Evolutionary conservation across 2,329 filamentous ascomycete species (phyloP).

Genomic region (Emergomyces orientalis): DNA sequence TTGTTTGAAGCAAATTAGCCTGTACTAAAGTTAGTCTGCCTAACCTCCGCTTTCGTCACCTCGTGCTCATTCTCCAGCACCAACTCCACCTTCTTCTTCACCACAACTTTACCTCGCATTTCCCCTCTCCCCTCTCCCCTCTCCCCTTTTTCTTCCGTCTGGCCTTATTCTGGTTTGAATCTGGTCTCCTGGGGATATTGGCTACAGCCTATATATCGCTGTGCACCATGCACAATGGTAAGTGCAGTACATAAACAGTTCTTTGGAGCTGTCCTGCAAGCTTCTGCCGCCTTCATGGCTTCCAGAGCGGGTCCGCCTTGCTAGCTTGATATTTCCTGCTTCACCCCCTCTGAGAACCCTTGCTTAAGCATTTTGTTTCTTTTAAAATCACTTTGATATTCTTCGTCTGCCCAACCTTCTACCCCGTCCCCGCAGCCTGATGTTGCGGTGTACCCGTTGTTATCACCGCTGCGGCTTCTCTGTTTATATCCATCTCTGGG

Average conservation of each 20-base stretch:
- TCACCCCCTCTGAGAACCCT: not conserved
- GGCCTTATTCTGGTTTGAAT: not conserved
- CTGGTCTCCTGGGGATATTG: slow-evolving; percentile 9
- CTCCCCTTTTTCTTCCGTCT: slow-evolving; percentile 3
- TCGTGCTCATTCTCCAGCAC: not conserved
- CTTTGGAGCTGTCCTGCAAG: not conserved
- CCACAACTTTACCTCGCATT: not conserved
- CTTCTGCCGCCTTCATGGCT: not conserved
- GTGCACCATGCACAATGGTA: slow-evolving; percentile 30
- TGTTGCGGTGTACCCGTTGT: not conserved
- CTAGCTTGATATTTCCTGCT: not conserved
- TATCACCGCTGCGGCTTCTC: not conserved
- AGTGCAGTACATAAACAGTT: slow-evolving; percentile 11
- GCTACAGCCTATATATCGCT: slow-evolving; percentile 22
- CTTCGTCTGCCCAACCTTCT: not conserved
- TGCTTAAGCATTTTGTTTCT: not conserved
- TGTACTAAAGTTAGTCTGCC: not conserved
- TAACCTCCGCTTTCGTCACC: not conserved
- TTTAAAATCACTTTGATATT: not conserved
- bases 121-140: not conserved
- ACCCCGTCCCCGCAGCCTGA: not conserved
- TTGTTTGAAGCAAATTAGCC: not conserved
- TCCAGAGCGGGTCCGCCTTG: not conserved
- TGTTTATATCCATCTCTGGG: not conserved
- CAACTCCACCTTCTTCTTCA: not conserved